Base-by-base conservation (phyloP, 2,329 filamentous ascomycete genomes). In the Alternaria triticimaculans region DNA sequence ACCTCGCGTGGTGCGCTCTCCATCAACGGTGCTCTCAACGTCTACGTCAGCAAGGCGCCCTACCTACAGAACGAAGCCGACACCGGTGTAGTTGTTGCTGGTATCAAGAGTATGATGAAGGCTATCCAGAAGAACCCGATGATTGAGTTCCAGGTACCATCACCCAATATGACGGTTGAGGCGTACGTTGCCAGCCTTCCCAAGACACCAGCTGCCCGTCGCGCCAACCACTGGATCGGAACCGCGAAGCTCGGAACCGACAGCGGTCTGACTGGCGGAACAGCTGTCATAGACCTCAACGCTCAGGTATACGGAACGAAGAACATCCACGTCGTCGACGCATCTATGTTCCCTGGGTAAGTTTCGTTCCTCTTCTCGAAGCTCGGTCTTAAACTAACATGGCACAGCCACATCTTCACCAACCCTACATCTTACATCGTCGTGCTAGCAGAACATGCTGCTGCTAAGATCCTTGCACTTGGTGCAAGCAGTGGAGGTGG, bases 1-100 rank as follows among this genome's bases (percentile, higher is more conserved):
- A 86, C 84, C n/a, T 89, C 88, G 14, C 83, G 88, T 43, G 89
- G 89, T 50, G 82, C 85, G 48, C 85, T 89, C 67, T 88, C 86
- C 12, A 90, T 91, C 72, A 87, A 84, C 43, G 80, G 83, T 53
- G 84, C 81, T 11, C 82, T 92, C 15, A 84, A 80, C 68, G 89
- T 90, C 68, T 80, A 84, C 2, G 87, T 91, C 14, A 86, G 86
- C 15, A 84, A 84, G 18, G 77, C 85, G 2, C 89, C 90, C 0
- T 90, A 89, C 77, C 83, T 90, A 3, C 82, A 83, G 46, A 77
- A 88, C 62, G 76, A 84, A 18, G 83, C 84, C 59, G 90, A 92
- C 76, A 83, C 86, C 21, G 84, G 85, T 51, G 87, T 88, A n/a
- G 87, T 91, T n/a, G 86, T 89, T 55, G 81, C 84, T 51, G 87